Conservation (phyloP, 208 protist species). For the Leishmania mexicana region DNA sequence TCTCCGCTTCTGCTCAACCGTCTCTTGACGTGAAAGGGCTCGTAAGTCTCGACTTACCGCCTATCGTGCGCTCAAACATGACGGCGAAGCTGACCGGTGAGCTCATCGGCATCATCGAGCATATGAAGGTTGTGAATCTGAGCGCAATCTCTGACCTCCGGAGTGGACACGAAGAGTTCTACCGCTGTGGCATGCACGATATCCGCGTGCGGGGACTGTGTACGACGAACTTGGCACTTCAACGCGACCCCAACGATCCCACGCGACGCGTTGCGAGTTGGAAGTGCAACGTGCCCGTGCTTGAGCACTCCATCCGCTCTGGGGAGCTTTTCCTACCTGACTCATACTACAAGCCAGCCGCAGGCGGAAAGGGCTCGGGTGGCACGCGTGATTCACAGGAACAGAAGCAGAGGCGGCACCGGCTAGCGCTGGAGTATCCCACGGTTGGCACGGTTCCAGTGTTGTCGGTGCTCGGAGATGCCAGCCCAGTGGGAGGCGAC, state of each 20-base stretch:
- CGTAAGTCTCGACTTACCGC: conserved; percentile 65
- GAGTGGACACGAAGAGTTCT: conserved; percentile 59
- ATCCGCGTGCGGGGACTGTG: conserved; percentile 46
- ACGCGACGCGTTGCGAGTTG: conserved; percentile 25
- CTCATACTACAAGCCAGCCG: conserved; percentile 17
- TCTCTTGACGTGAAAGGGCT: conserved; percentile 28
- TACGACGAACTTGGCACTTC: conserved; percentile 56
- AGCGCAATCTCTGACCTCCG: conserved; percentile 38
- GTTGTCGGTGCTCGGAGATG: conserved; percentile 54
- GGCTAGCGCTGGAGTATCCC: neutral
- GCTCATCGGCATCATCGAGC: conserved; percentile 35
- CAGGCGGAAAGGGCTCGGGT: neutral
- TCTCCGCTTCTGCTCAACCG: neutral
- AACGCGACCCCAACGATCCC: conserved; percentile 11
- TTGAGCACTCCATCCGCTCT: conserved; percentile 38
- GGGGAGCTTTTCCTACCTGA: conserved; percentile 48
- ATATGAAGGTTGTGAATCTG: conserved; percentile 52
- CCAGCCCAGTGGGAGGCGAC: conserved; percentile 47
- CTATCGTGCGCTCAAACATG: conserved; percentile 37
- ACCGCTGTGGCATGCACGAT: conserved; percentile 47
- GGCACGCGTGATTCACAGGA: neutral
- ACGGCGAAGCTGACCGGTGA: conserved; percentile 28
- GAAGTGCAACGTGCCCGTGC: conserved; percentile 58
- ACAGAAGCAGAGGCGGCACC: neutral
- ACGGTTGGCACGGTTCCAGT: conserved; percentile 32